Evolutionary conservation across 176 grass and related monocot genomes (phyloP).

Genomic region (Poa pratensis): DNA sequence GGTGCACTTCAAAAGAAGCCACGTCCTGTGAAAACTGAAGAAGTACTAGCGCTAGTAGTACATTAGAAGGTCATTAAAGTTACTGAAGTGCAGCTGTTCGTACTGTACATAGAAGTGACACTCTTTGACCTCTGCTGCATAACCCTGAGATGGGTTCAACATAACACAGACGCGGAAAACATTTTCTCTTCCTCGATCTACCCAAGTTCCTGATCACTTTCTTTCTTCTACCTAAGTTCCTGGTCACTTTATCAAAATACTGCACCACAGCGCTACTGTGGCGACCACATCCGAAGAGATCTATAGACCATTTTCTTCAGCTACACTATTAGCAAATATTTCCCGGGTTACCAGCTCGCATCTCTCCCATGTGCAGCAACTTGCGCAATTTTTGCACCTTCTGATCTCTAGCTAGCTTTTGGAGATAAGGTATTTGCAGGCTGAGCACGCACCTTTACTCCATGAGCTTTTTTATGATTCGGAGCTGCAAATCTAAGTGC

Average conservation of each 20-base stretch:
- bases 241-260: neutral
- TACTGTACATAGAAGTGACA: neutral
- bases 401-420: neutral
- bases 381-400: no score
- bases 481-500: neutral
- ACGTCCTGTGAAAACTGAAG: neutral
- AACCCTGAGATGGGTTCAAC: neutral
- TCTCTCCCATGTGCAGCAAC: neutral
- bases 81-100: no score
- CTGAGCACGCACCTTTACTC: neutral
- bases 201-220: neutral
- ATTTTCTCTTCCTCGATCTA: neutral
- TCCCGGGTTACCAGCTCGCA: neutral
- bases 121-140: neutral
- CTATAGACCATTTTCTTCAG: no score
- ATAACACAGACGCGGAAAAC: neutral
- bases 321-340: neutral
- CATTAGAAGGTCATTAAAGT: neutral
- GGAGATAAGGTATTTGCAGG: constrained; percentile 52
- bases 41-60: neutral
- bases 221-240: neutral
- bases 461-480: constrained; percentile 42
- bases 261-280: no score
- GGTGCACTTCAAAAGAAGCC: neutral
- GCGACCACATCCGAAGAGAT: no score